Base-by-base conservation (phyloP, 441 rosid species). In the Populus hybrid region DNA sequence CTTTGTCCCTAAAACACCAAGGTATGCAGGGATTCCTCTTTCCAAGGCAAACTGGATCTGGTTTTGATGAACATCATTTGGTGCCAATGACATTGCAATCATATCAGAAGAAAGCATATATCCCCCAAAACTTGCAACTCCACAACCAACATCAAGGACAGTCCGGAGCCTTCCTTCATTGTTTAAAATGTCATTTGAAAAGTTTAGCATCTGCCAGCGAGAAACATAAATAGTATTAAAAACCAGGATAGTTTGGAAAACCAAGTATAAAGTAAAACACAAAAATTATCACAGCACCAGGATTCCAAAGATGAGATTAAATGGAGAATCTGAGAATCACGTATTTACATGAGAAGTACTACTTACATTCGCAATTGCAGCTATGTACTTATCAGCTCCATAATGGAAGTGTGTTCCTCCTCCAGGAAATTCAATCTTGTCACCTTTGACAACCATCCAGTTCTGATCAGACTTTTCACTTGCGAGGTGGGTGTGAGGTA, bases 391-490 rank as follows among this genome's bases (percentile, higher is more conserved):
- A 80, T 88, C 99, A 81, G 99, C 99, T 79, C 99, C 99, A 68
- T 97, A 90, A 86, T 97, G 99, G 81, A 97, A 97, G 85, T 97
- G 99, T 71, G 99, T 97, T 71, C 99, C 99, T 71, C 99, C 99
- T 50, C 99, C 99, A 0, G 99, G 99, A 74, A 97, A 97, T 8
- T 73, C 77, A 23, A 97, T 94, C 85, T 92, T 97, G 46, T 97
- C 97, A 68, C 98, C 99, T 91, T 91, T 92, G 2, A 92, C 98
- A 85, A 91, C 94, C 99, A 97, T 97, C 99, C 99, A 97, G 75
- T 97, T 97, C 89, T 97, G 99, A 83, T 94, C 98, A 86, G 99
- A 94, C 82, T 97, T 97, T 80, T 97, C 98, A 72, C 90, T 89
- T 70, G 99, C 99, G 79, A 97, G 98, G 86, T 94, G 99, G 77